A percentile compares a stretch with the other conserved stretches of the same genome.
phyloP scores from a whole-genome alignment of 1,284 basidiomycete species.

The Ustilago nuda region DNA sequence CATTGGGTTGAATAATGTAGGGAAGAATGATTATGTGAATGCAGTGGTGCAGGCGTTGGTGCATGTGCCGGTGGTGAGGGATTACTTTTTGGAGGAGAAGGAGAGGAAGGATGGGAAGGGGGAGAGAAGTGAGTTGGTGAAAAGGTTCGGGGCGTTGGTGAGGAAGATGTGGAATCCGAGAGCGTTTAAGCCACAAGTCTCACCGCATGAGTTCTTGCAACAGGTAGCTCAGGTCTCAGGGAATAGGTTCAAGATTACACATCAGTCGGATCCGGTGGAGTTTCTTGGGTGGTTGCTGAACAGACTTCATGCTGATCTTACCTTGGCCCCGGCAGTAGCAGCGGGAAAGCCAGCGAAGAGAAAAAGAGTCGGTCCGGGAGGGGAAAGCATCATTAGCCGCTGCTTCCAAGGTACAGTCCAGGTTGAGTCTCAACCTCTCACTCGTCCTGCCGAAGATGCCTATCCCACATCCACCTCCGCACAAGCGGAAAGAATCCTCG shows the following conservation, averaged over 20 bases:
- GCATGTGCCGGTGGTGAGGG: conserved; percentile 88
- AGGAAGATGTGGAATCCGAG: conserved; percentile 89
- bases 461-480: conserved; percentile 4
- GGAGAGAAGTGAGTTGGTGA: conserved; percentile 78
- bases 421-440: conserved; percentile 80
- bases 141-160: conserved; percentile 80
- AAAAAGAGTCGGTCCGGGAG: conserved; percentile 26
- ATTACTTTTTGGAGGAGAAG: conserved; percentile 73
- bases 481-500: conserved; percentile 14
- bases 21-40: conserved; percentile 96
- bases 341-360: conserved; percentile 74
- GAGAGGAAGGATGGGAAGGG: conserved; percentile 12
- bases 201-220: conserved; percentile 96
- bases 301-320: conserved; percentile 87
- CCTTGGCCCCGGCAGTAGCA: neutral
- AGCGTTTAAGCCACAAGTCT: conserved; percentile 91
- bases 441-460: conserved; percentile 8
- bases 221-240: conserved; percentile 88
- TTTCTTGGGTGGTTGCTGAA: conserved; percentile 97
- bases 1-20: conserved; percentile 97
- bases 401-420: conserved; percentile 94
- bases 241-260: conserved; percentile 89
- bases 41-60: conserved; percentile 93
- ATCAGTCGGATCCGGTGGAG: conserved; percentile 95
- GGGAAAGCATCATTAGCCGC: conserved; percentile 79